Evolutionary conservation across 2,329 filamentous ascomycete species (phyloP), one percentile per base, ranked within the genome.

Genomic region (Penicillium aurantiogriseum): DNA sequence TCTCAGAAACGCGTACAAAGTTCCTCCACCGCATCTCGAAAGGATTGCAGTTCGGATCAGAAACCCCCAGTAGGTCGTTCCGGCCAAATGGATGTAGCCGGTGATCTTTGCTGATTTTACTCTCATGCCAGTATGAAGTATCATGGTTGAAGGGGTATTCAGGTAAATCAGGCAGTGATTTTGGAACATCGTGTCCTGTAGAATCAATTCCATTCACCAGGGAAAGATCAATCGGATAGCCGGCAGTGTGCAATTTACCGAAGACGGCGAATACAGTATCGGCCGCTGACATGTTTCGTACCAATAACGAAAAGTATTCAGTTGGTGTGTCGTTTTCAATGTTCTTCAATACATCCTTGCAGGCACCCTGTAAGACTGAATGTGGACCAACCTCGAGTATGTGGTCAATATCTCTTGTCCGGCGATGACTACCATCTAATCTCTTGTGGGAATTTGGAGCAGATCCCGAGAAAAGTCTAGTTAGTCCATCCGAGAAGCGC

Each of bases 11-110:
- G 0, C 72, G 71, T 8, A 80, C 64, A 27, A 78, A 67, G 48
- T 78, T 77, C 10, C 79, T 70, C 79, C 79, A 82, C 44, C 58
- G 62, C 3, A 69, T 67, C 44, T 63, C 64, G 7, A 59, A 42
- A 11, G 54, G 54, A 45, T 61, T 54, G 43, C 49, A 59, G 21
- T 60, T 40, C 1, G 50, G 25, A n/a, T 33, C 45, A 6, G 52
- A 57, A 1, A 59, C 36, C 4, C 60, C 60, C 10, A 62, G 44
- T 9, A 63, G 23, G 35, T 61, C 51, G 10, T 51, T 45, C 17
- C 58, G 27, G 17, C 27, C 29, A 31, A 33, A 13, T 17, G n/a
- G 19, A 8, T 44, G 40, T 36, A 68, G 64, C 1, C 64, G 52
- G n/a, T 64, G 21, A 27, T 67, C 67, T 5, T 60, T 57, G 39